Evolutionary conservation across 2,329 filamentous ascomycete genomes (phyloP), one percentile per base, ranked within the genome.

Genomic region (Sporothrix schenckii): DNA sequence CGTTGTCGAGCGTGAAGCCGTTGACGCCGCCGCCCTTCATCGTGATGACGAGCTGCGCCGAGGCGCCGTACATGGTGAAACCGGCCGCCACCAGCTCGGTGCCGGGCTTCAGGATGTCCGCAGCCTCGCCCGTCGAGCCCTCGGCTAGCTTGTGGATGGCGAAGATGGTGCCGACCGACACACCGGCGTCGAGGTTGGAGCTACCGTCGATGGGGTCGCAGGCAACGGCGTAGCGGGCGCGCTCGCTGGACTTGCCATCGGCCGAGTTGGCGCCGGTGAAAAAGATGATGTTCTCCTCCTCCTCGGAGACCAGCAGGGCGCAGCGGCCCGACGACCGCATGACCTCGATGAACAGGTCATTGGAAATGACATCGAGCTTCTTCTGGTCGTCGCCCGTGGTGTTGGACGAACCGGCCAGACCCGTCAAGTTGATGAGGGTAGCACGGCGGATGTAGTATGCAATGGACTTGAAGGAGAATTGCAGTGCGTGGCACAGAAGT

Each of bases 41-140:
- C 75, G 95, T 99, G 79, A 99, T 91, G 77, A 99, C 95, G 60
- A 99, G 87, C 84, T 98, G 94, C 4, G 95, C 90, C 3, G 94
- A 97, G 75, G 95, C 95, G 78, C 95, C 95, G 83, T 99, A 99
- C 95, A 99, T 99, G 81, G 95, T 99, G 87, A 99, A 99, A n/a
- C 95, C 95, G 27, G 92, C 90, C 49, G 95, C 94, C 24, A 98
- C 88, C 75, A 98, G 88, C 81, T 97, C 94, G 1, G 92, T 94
- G 70, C 95, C 95, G 0, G 95, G 92, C 81, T 89, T 90, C 72
- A 98, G 87, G 72, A 99, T 87, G 80, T 98, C 94, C 77, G 96
- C 93, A 76, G 91, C 90, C 72, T 87, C 90, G 74, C 91, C 92
- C 72, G 83, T 85, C 16, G 91, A 89, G 74, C 87, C 89, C 16